phyloP scores from a whole-genome alignment of 2,329 filamentous ascomycete species.

The Onygenales sp. region DNA sequence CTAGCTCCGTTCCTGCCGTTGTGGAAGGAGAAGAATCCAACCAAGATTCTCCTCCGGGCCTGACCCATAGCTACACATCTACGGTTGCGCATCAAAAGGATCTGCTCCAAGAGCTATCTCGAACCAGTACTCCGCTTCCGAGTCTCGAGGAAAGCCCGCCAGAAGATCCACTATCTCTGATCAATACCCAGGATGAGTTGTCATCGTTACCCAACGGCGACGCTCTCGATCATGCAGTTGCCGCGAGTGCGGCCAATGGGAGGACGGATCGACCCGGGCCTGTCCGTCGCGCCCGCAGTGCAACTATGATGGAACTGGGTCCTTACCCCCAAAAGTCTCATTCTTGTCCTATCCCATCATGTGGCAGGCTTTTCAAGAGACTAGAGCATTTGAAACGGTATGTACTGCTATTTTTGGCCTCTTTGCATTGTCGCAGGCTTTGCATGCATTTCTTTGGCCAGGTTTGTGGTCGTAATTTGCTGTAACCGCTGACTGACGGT shows the following conservation, averaged over 20 bases:
- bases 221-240: conserved; percentile 41
- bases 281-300: conserved; percentile 81
- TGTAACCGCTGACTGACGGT: conserved; percentile 43
- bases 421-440: conserved; percentile 10
- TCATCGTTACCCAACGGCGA: conserved; percentile 55
- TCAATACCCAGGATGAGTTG: conserved; percentile 60
- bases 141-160: conserved; percentile 74
- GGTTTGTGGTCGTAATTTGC: conserved; percentile 28
- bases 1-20: conserved; percentile 72
- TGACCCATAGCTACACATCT: conserved; percentile 61
- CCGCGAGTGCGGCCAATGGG: conserved; percentile 44
- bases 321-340: conserved; percentile 97
- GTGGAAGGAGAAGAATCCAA: conserved; percentile 69
- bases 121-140: conserved; percentile 82
- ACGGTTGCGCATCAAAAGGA: conserved; percentile 70
- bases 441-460: conserved; percentile 19
- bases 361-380: conserved; percentile 94
- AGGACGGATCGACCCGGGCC: conserved; percentile 50
- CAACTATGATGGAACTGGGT: conserved; percentile 91
- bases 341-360: conserved; percentile 97
- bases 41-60: conserved; percentile 68
- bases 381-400: conserved; percentile 99
- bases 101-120: conserved; percentile 65
- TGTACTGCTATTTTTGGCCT: conserved; percentile 38
- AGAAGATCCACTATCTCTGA: conserved; percentile 56